These are phyloP conservation scores for Allomyces arbusculus DNA, from an alignment of 192 early-diverging fungal genomes.

Conservation along the genomic window DNA sequence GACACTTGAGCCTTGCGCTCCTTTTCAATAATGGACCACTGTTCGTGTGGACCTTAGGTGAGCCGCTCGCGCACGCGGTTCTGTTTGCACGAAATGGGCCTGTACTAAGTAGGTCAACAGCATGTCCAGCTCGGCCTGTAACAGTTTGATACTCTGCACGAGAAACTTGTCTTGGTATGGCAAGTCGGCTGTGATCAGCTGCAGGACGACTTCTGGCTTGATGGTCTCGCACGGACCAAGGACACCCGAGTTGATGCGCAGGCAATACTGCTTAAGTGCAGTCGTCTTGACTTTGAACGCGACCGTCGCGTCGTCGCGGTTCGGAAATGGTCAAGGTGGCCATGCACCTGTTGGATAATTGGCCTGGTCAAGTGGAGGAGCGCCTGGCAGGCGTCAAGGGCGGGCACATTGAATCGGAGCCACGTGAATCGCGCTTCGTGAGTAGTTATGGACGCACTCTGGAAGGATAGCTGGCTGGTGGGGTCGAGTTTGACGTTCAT, in stretches of 20 bases:
- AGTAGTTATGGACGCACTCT: slow-evolving; percentile 27
- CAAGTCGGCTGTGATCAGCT: slow-evolving; percentile 70
- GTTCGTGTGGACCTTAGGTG: not conserved
- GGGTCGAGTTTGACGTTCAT: slow-evolving; percentile 45
- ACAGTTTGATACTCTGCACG: slow-evolving; percentile 65
- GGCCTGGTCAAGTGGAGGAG: slow-evolving; percentile 20
- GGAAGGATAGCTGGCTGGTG: slow-evolving; percentile 28
- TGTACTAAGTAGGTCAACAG: slow-evolving; percentile 39
- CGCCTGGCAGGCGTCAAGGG: not conserved
- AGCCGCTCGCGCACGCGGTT: not conserved
- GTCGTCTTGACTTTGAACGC: slow-evolving; percentile 98
- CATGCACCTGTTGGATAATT: slow-evolving; percentile 35
- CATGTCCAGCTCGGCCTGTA: slow-evolving; percentile 40
- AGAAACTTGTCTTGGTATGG: slow-evolving; percentile 94
- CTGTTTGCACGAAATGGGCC: not conserved
- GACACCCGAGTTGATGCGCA: slow-evolving; percentile 72
- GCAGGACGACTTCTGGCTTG: slow-evolving; percentile 68
- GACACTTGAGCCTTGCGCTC: slow-evolving; percentile 33
- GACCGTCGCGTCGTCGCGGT: slow-evolving; percentile 41
- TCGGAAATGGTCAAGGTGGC: slow-evolving; percentile 33
- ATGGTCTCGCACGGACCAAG: slow-evolving; percentile 42
- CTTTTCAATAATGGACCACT: slow-evolving; percentile 46
- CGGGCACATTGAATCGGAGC: too few relatives aligned
- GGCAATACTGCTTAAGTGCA: slow-evolving; percentile 90
- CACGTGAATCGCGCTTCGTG: not conserved